These are phyloP conservation scores for Solanum medicagineum DNA, from an alignment of 257 asterid genomes.

Conservation along the genomic window DNA sequence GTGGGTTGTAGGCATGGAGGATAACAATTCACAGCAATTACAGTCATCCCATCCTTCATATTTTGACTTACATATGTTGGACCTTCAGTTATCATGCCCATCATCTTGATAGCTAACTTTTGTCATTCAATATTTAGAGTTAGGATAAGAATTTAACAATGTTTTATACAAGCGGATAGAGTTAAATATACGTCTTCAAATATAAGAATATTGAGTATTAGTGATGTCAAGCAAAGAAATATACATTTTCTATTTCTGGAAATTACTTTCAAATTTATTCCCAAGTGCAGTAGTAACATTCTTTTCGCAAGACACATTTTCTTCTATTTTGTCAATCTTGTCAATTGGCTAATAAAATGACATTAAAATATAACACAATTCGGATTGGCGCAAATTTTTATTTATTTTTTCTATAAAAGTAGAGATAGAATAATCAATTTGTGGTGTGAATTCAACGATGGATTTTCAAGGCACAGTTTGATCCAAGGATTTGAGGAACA, in stretches of 20 bases:
- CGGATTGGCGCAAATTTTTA: no score
- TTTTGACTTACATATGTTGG: conserved; percentile 11
- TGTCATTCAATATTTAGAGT: background rate
- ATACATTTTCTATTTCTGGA: background rate
- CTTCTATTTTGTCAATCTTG: no score
- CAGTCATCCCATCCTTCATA: conserved; percentile 29
- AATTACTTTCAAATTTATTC: background rate
- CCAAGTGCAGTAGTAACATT: background rate
- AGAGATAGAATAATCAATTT: background rate
- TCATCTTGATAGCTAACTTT: conserved; percentile 9
- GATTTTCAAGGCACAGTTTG: conserved; percentile 29
- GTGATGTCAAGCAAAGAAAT: background rate
- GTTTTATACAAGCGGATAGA: background rate
- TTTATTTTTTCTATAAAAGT: no score
- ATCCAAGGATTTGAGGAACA: conserved; percentile 49
- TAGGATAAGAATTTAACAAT: background rate
- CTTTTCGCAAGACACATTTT: background rate
- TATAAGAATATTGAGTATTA: background rate
- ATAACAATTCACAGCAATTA: conserved; percentile 29
- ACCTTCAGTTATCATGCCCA: conserved; percentile 27
- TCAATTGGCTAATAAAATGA: background rate
- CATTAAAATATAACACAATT: no score
- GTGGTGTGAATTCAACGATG: background rate
- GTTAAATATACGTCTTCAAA: background rate
- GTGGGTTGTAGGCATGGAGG: conserved; percentile 35